Base-by-base conservation (phyloP, 129 eudicot genomes). In the Mikania micrantha region DNA sequence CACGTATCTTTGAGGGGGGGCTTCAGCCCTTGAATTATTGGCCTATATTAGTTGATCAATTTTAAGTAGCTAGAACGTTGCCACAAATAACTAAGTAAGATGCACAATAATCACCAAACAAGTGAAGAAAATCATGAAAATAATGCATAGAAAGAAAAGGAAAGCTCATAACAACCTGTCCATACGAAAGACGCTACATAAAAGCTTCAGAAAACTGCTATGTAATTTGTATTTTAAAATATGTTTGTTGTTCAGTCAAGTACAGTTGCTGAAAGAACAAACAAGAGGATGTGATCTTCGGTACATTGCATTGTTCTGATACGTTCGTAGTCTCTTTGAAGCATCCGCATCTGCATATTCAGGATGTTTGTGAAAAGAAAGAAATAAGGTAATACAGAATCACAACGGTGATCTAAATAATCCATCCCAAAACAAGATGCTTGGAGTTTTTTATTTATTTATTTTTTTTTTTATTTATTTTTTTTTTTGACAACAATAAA, bases 331-430 rank as follows among this genome's bases (percentile, higher is more conserved):
- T 7, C 32, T 42, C 39, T 32, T 13, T 31, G 49, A 24, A 60
- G 41, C 31, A 45, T 71, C 69, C 64, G 28, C 34, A 64, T 50
- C 71, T 64, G 65, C 78, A 39, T 53, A 6, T 73, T 49, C 64
- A 34, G 8, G n/a, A 24, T 63, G 25, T 47, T 22, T 24, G 19
- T 47, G 25, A 47, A 19, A 71, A 71, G 16, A 21, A 59, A 21
- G 48, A 10, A 53, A 41, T 12, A 16, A 28, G 25, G 20, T 0
- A 53, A 56, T 25, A 12, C 13, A 21, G 19, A 25, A 56, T 6
- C 29, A 22, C 9, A 17, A 53, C 24, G 15, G 27, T 12, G 32
- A 49, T 34, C 72, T 62, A 12, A 50, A 21, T 50, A 34, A 21
- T 29, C 11, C 47, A 16, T 5, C 66, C 44, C 19, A 48, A 48